Conservation (phyloP, 257 asterid species). For the Hygrophila difformis region DNA sequence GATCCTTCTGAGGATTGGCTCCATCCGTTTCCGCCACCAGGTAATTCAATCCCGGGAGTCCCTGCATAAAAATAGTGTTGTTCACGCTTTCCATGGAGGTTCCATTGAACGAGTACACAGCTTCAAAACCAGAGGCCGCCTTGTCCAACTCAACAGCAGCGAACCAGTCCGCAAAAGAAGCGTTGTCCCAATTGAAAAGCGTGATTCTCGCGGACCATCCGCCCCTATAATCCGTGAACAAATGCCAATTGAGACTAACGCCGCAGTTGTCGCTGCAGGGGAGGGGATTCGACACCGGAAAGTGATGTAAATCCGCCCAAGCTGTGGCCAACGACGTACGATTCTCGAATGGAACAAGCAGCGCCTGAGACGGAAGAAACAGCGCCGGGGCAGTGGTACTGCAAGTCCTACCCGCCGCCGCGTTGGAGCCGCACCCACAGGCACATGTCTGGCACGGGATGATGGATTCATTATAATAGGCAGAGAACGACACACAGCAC, state of each 20-base stretch:
- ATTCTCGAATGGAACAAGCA: slow-evolving; percentile 69
- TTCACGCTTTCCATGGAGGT: slow-evolving; percentile 37
- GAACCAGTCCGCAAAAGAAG: slow-evolving; percentile 72
- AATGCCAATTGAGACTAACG: slow-evolving; percentile 84
- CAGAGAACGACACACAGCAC: slow-evolving; percentile 90
- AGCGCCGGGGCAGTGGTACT: slow-evolving; percentile 53
- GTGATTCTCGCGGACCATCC: slow-evolving; percentile 96
- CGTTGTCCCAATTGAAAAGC: slow-evolving; percentile 79
- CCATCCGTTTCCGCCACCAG: slow-evolving; percentile 65
- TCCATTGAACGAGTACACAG: slow-evolving; percentile 80
- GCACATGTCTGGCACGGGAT: slow-evolving; percentile 86
- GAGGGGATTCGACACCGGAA: slow-evolving; percentile 52
- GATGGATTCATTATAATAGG: slow-evolving; percentile 82
- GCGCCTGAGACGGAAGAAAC: slow-evolving; percentile 78
- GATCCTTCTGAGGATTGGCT: slow-evolving; percentile 39
- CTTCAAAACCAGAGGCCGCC: slow-evolving; percentile 61
- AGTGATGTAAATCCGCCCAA: slow-evolving; percentile 70
- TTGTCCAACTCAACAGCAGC: slow-evolving; percentile 57
- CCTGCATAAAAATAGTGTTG: slow-evolving; percentile 85
- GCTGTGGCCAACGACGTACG: slow-evolving; percentile 47
- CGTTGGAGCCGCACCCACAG: slow-evolving; percentile 82
- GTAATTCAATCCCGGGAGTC: slow-evolving; percentile 64
- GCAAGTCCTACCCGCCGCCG: slow-evolving; percentile 33
- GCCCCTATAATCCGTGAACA: slow-evolving; percentile 62
- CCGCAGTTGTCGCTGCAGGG: slow-evolving; percentile 91